Evolutionary conservation across 2,329 filamentous ascomycete genomes (phyloP), one percentile per base, ranked within the genome.

Genomic region (Clarireedia homoeocarpa): DNA sequence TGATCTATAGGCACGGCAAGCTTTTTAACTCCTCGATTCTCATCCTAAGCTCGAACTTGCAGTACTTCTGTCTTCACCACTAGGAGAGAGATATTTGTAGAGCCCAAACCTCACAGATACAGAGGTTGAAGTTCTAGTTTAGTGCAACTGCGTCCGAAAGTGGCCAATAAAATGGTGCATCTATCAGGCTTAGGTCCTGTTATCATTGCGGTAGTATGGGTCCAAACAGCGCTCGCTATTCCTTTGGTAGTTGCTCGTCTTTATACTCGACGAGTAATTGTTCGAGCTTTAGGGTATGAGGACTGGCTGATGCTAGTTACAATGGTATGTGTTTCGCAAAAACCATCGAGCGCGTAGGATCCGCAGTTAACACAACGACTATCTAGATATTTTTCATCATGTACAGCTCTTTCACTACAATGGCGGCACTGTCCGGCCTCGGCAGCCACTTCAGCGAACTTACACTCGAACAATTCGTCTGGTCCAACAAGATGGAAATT

Each of bases 401-500:
- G 36, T 53, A 53, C 7, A 53, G 20, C 1, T 5, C 17, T 20
- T 53, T 53, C 39, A 44, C 38, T 36, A 52, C 50, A 14, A 39
- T 14, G 15, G 50, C 44, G 2, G 51, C 51, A 5, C 15, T 6
- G 15, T 39, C 23, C 14, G 50, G 50, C 40, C 20, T 52, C 10
- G 50, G 51, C 23, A 38, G 27, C 23, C 51, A 48, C 24, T 48
- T 48, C 38, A 5, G 2, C 14, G 30, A 27, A 3, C 9, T 48
- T 5, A 39, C 51, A 15, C 4, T 24, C 5, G 30, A 27, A 15
- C 42, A 53, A 27, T 53, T 53, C 6, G 44, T 47, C 30, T 20
- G 23, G 17, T 53, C 51, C 10, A 53, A 47, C 6, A 48, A 53
- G 30, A 53, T 53, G 51, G 44, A 53, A 48, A 26, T 53, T 10